Evolutionary conservation across 2,329 filamentous ascomycete species (phyloP).

Genomic region (Penicillium rolfsii): DNA sequence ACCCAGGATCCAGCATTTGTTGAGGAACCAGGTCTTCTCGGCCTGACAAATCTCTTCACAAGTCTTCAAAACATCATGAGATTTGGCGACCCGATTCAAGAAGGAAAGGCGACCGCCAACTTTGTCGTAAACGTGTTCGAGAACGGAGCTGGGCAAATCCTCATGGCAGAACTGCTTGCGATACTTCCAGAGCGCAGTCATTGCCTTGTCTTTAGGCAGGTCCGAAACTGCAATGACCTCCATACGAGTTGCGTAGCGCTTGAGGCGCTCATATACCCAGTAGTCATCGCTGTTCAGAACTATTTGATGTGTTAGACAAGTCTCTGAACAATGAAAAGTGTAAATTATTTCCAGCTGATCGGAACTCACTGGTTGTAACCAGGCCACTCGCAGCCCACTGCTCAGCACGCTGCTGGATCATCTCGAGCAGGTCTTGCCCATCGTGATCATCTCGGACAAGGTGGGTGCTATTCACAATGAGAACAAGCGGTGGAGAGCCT

Average conservation of each 20-base stretch:
- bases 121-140: conserved; percentile 80
- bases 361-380: conserved; percentile 65
- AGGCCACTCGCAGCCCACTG: conserved; percentile 93
- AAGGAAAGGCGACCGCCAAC: conserved; percentile 89
- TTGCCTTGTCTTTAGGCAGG: conserved; percentile 75
- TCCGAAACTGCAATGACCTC: conserved; percentile 87
- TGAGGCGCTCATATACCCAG: conserved; percentile 95
- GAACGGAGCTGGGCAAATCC: conserved; percentile 52
- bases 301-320: conserved; percentile 41
- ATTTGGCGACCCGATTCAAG: conserved; percentile 87
- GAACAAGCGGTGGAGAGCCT: conserved; percentile 71
- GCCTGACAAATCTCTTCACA: conserved; percentile 72
- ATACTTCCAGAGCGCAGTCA: conserved; percentile 76
- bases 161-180: conserved; percentile 77
- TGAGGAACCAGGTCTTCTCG: conserved; percentile 79
- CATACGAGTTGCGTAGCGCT: conserved; percentile 91
- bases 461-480: conserved; percentile 95
- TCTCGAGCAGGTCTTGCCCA: conserved; percentile 88
- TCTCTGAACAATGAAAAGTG: background rate
- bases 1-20: conserved; percentile 77
- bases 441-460: conserved; percentile 88
- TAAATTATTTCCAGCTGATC: background rate
- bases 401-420: conserved; percentile 93
- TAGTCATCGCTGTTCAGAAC: conserved; percentile 98
- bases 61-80: conserved; percentile 74